Evolutionary conservation across 768 basidiomycete species (phyloP).

Genomic region (Macrocybe gigantea): DNA sequence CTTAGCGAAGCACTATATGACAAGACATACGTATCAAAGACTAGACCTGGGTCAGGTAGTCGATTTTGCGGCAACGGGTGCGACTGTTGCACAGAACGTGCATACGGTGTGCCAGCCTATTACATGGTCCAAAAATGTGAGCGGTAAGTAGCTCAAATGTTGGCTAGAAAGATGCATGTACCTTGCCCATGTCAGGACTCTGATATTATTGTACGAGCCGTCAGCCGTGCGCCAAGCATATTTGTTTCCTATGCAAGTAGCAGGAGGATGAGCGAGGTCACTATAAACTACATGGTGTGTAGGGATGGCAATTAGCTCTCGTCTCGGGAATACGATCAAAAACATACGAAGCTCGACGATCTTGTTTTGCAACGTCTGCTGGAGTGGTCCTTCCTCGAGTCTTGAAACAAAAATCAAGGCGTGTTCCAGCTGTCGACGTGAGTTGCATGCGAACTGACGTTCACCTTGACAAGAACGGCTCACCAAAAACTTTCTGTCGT

Average conservation of each 20-base stretch:
- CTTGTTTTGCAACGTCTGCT: slow-evolving; percentile 34
- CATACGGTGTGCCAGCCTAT: slow-evolving; percentile 67
- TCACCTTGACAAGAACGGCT: slow-evolving; percentile 15
- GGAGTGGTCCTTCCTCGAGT: slow-evolving; percentile 41
- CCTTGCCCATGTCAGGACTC: slow-evolving; percentile 66
- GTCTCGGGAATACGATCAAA: background rate
- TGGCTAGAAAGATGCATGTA: slow-evolving; percentile 5
- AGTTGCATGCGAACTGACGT: background rate
- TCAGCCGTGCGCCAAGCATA: slow-evolving; percentile 72
- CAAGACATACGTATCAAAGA: slow-evolving; percentile 64
- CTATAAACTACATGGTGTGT: slow-evolving; percentile 53
- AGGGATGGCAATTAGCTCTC: too few species aligned
- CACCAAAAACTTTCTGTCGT: slow-evolving; percentile 76
- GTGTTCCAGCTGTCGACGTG: slow-evolving; percentile 56
- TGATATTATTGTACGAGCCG: slow-evolving; percentile 73
- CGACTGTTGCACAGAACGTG: slow-evolving; percentile 73
- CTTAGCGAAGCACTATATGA: background rate
- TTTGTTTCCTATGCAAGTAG: slow-evolving; percentile 57
- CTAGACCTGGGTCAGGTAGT: slow-evolving; percentile 72
- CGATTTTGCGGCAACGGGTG: slow-evolving; percentile 61
- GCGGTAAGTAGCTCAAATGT: background rate
- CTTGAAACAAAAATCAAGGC: slow-evolving; percentile 56
- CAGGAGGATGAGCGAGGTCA: slow-evolving; percentile 75
- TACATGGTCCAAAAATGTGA: background rate
- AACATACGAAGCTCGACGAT: slow-evolving; percentile 48